Evolutionary conservation across 2,329 filamentous ascomycete species (phyloP), one percentile per base, ranked within the genome.

Genomic region (Cordyceps javanica): DNA sequence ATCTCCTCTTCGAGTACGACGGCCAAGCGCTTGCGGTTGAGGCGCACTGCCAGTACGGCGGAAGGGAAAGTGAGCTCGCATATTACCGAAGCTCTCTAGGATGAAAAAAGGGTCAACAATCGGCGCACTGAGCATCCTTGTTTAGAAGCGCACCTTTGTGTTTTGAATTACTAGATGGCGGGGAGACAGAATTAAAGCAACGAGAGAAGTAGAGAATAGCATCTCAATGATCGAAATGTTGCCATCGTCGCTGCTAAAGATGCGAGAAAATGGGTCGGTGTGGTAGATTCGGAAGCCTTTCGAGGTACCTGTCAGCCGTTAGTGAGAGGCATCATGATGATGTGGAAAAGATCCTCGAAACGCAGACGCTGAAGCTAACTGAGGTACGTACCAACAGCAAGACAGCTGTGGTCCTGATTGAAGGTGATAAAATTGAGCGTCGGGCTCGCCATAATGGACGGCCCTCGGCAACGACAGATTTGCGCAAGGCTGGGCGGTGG

Each of bases 31-130:
- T 97, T 97, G 64, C 94, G 84, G 72, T 99, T 99, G 67, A 99
- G 79, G 63, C 92, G 89, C 59, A 99, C 91, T 21, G 93, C 92
- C 41, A 97, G 83, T 11, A 99, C 91, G 51, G 92, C 91, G n/a
- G 92, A 96, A 13, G 93, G 93, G 66, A 99, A 99, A 3, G 93
- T 97, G 69, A 99, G 89, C 73, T 99, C 94, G 82, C 94, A 99
- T 71, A 99, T 97, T 60, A 95, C 90, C 42, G 93, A 87, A 2
- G 81, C 81, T 64, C 84, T 78, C 81, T 87, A 61, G 48, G 36
- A 19, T 32, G 8, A 10, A 42, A 32, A 41, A 57, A 42, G 57
- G n/a, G 53, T 68, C 32, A 69, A 65, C 42, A 36, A 53, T 51
- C 28, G 59, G 42, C 34, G 41, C 55, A 38, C 34, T 32, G 46